phyloP scores from a whole-genome alignment of 1,139 yeast genomes.

The Lizanozyma gosingica region DNA sequence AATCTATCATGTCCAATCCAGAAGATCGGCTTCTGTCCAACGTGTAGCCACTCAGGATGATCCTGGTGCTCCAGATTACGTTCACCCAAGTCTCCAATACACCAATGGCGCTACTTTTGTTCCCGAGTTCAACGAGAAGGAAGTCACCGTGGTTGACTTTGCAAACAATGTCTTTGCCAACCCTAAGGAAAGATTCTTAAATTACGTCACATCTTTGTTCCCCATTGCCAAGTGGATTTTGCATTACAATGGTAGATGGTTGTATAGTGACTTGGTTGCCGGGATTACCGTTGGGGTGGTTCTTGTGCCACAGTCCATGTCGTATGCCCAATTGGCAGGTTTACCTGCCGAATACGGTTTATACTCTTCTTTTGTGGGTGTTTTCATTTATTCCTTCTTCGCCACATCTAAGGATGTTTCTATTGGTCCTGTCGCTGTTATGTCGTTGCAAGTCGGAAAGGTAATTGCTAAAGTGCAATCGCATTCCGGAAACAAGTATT shows the following conservation, averaged over 20 bases:
- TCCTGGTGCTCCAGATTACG: constrained; percentile 4
- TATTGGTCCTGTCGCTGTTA: constrained; percentile 95
- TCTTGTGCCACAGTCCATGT: constrained; percentile 92
- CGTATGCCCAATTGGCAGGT: constrained; percentile 83
- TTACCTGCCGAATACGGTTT: constrained; percentile 78
- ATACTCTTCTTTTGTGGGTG: constrained; percentile 90
- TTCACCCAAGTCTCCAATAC: constrained; percentile 4
- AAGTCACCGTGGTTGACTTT: constrained; percentile 42
- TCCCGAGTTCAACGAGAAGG: constrained; percentile 33
- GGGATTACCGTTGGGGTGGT: constrained; percentile 93
- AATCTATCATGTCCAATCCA: constrained; percentile 3
- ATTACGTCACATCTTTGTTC: constrained; percentile 56
- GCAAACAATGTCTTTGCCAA: constrained; percentile 22
- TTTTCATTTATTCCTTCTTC: constrained; percentile 76
- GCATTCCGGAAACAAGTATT: constrained; percentile 30
- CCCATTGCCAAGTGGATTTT: constrained; percentile 79
- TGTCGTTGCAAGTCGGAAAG: constrained; percentile 81
- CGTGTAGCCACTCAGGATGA: constrained; percentile 1
- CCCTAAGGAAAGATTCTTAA: constrained; percentile 30
- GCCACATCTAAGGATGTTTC: constrained; percentile 95
- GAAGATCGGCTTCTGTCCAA: constrained; percentile 3
- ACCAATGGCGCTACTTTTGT: constrained; percentile 12
- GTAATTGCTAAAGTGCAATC: constrained; percentile 57
- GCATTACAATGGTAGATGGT: constrained; percentile 75
- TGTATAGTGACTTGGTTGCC: constrained; percentile 76